These are phyloP conservation scores for Mycena albidolilacea DNA, from an alignment of 768 basidiomycete genomes.

Conservation along the genomic window DNA sequence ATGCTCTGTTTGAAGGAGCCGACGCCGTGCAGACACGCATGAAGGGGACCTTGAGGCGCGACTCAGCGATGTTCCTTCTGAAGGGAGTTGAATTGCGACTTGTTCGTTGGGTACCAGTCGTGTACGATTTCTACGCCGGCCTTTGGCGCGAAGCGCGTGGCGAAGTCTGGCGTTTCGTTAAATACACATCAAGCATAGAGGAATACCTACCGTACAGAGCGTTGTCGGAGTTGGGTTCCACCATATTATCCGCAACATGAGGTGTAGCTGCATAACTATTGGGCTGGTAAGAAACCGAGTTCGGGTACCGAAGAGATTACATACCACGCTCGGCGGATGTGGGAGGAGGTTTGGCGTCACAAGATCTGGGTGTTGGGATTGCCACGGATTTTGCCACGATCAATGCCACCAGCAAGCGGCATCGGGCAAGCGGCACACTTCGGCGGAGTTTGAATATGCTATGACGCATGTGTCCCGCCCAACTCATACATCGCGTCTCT, in stretches of 20 bases:
- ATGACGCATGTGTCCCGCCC: no score
- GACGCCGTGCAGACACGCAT: conserved; percentile 45
- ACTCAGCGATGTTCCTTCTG: conserved; percentile 41
- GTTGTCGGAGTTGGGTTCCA: conserved; percentile 39
- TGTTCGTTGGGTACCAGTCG: conserved; percentile 43
- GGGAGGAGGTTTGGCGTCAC: no score
- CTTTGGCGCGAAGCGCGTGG: conserved; percentile 30
- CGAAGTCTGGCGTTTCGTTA: conserved; percentile 22
- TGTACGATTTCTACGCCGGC: conserved; percentile 37
- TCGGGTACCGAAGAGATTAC: background rate
- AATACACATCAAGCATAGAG: background rate
- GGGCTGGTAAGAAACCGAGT: background rate
- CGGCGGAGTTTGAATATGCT: no score
- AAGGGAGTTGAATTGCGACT: conserved; percentile 40
- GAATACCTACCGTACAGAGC: conserved; percentile 27
- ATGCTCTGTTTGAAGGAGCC: conserved; percentile 46
- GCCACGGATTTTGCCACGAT: no score
- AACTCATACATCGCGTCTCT: no score
- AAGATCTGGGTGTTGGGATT: no score
- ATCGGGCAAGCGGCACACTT: no score
- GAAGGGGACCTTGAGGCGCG: conserved; percentile 44
- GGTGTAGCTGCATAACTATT: conserved; percentile 37
- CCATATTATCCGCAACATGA: conserved; percentile 41
- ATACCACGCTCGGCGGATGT: conserved; percentile 37
- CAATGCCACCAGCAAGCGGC: no score